Evolutionary conservation across 2,329 filamentous ascomycete genomes (phyloP).

Genomic region (Scytalidium lignicola): DNA sequence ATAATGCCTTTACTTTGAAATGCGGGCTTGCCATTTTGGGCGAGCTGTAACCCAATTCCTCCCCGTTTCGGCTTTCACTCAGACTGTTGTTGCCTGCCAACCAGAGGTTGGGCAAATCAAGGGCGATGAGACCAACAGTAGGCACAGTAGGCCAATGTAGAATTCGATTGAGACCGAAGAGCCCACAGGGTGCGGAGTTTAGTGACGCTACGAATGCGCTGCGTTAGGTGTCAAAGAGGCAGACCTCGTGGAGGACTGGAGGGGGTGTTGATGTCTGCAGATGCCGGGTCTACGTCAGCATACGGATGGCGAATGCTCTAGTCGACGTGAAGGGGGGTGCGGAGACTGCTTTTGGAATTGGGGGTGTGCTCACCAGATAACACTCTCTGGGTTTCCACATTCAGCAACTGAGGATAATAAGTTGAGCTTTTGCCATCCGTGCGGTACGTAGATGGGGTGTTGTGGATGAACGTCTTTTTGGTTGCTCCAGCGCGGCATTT

Average conservation of each 20-base stretch:
- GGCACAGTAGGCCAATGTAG: background rate
- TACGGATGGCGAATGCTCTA: background rate
- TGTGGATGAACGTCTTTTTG: background rate
- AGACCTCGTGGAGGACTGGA: constrained; percentile 9
- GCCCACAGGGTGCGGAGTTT: background rate
- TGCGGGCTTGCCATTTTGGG: constrained; percentile 61
- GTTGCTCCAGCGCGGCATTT: background rate
- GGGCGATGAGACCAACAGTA: background rate
- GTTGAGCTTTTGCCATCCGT: background rate
- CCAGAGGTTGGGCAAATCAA: background rate
- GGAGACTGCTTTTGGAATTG: no score
- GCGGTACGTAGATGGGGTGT: background rate
- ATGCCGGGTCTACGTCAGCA: constrained; percentile 28
- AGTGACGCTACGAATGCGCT: background rate
- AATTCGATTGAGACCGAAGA: background rate
- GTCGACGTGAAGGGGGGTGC: background rate
- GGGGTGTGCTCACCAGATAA: background rate
- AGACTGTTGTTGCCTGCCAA: background rate
- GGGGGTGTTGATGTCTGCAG: constrained; percentile 23
- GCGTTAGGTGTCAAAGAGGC: constrained; percentile 1
- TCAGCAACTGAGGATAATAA: background rate
- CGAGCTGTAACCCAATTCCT: constrained; percentile 25
- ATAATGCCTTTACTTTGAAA: constrained; percentile 95
- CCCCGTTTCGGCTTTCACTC: background rate
- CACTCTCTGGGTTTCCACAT: background rate